These are phyloP conservation scores for Penicillium malachiteum DNA, from an alignment of 495 filamentous ascomycete species.

Conservation along the genomic window DNA sequence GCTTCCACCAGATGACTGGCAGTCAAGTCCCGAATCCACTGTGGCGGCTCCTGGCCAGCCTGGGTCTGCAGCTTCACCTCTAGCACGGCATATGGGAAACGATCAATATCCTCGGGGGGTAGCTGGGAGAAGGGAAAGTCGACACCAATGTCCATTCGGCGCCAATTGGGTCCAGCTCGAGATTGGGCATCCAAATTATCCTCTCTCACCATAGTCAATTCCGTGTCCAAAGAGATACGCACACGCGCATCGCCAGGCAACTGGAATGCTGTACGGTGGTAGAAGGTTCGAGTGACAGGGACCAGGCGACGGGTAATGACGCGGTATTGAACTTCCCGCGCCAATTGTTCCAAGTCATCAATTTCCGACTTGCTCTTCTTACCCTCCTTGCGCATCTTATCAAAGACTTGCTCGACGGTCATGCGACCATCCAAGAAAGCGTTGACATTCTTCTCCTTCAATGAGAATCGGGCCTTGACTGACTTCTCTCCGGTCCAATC, in stretches of 20 bases:
- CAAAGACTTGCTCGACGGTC: slow-evolving; percentile 79
- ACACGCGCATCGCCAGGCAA: slow-evolving; percentile 94
- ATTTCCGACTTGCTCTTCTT: slow-evolving; percentile 92
- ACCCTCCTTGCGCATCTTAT: slow-evolving; percentile 89
- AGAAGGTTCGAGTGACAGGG: slow-evolving; percentile 90
- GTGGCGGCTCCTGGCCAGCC: slow-evolving; percentile 91
- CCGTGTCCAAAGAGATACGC: slow-evolving; percentile 94
- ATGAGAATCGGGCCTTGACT: slow-evolving; percentile 90
- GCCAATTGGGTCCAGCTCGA: slow-evolving; percentile 86
- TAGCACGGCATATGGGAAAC: slow-evolving; percentile 94
- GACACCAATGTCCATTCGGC: slow-evolving; percentile 95
- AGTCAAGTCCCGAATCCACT: slow-evolving; percentile 92
- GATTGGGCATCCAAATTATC: slow-evolving; percentile 84
- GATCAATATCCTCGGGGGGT: slow-evolving; percentile 75
- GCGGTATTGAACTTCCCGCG: slow-evolving; percentile 89
- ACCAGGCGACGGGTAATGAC: slow-evolving; percentile 78
- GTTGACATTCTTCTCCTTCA: slow-evolving; percentile 98
- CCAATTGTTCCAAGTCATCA: slow-evolving; percentile 83
- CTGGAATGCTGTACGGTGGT: slow-evolving; percentile 97
- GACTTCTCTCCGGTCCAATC: slow-evolving; percentile 99
- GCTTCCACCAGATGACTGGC: slow-evolving; percentile 94
- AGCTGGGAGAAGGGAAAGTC: slow-evolving; percentile 93
- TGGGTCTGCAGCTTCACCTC: slow-evolving; percentile 99
- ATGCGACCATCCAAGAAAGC: slow-evolving; percentile 78
- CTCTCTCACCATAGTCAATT: slow-evolving; percentile 90